Base-by-base conservation (phyloP, 2,329 filamentous ascomycete species). In the Colletotrichum tamarilloi region DNA sequence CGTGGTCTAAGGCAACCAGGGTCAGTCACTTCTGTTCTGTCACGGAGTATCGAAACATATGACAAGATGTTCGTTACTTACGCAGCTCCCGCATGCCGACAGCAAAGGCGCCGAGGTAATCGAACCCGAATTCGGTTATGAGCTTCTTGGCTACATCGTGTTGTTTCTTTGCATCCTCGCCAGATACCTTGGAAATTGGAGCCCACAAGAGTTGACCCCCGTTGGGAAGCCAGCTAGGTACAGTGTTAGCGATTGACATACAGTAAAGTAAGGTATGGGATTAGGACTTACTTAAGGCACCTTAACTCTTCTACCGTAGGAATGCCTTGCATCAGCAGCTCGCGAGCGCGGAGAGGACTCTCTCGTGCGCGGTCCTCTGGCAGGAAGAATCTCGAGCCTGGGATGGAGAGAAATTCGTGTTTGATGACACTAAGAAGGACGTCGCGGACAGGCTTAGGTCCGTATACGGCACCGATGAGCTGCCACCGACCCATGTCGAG, bases 401-500 rank as follows among this genome's bases (percentile, higher is more conserved):
- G 76, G 11, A 84, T 81, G 42, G 78, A 72, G 1, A 74, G 74
- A 73, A 84, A 84, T 38, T 80, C 77, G 22, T 78, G 62, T 70
- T 82, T 82, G 75, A 85, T 80, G 30, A 80, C 77, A 1, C 74
- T 62, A 68, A 80, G 81, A 1, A 82, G 76, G 7, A 78, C 77
- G 19, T 81, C 79, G 5, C 82, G 78, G 4, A 83, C 75, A 0
- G 75, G 75, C 30, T 78, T 75, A 0, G 81, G 81, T 7, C 82
- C 81, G 66, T 84, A 82, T 2, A 83, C 76, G 5, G 84, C 84
- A n/a, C 85, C 84, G 66, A 87, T 85, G 73, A 87, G 85, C 72
- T 85, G 84, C 85, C 85, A 87, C 0, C 82, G 79, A 4, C 83
- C 84, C n/a, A 86, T 78, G 38, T 81, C 79, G 5, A 85, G 80